A percentile compares a stretch with the other conserved stretches of the same genome.
phyloP scores from a whole-genome alignment of 768 basidiomycete genomes.

The Lactarius psammicola region DNA sequence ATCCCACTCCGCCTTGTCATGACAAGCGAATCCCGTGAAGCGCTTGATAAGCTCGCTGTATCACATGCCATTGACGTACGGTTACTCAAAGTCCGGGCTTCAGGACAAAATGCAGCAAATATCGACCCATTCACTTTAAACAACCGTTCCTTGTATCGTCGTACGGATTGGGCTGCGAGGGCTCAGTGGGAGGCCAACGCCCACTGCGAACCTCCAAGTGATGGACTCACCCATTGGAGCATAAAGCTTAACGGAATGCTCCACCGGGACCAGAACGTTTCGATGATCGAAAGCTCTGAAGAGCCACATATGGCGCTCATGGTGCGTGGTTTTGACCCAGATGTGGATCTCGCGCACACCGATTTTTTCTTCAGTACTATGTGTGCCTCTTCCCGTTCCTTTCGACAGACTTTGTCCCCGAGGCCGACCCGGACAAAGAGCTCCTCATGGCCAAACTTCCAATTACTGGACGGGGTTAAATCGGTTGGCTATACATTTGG shows the following conservation, averaged over 20 bases:
- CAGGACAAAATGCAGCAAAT: constrained; percentile 14
- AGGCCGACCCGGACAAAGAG: not conserved
- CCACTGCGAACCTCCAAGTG: not conserved
- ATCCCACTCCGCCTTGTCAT: constrained; percentile 21
- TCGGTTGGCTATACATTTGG: not conserved
- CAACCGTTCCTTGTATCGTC: not conserved
- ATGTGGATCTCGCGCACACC: not conserved
- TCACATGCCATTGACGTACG: constrained; percentile 18
- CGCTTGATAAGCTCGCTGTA: constrained; percentile 13
- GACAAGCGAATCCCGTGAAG: constrained; percentile 9
- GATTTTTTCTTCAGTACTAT: constrained; percentile 14
- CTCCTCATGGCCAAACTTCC: constrained; percentile 13
- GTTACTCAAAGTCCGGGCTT: constrained; percentile 17
- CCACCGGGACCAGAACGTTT: not conserved
- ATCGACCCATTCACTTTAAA: not conserved
- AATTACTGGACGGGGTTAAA: not conserved
- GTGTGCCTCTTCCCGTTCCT: constrained; percentile 14
- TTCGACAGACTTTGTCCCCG: not conserved
- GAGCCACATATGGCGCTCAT: constrained; percentile 5
- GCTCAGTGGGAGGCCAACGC: constrained; percentile 18
- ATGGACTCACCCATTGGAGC: constrained; percentile 9
- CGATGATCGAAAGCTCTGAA: constrained; percentile 15
- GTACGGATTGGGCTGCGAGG: constrained; percentile 5
- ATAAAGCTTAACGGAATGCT: constrained; percentile 15
- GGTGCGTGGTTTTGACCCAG: constrained; percentile 8